phyloP scores from a whole-genome alignment of 2,329 filamentous ascomycete genomes.

The Leptoxyphium fumago region DNA sequence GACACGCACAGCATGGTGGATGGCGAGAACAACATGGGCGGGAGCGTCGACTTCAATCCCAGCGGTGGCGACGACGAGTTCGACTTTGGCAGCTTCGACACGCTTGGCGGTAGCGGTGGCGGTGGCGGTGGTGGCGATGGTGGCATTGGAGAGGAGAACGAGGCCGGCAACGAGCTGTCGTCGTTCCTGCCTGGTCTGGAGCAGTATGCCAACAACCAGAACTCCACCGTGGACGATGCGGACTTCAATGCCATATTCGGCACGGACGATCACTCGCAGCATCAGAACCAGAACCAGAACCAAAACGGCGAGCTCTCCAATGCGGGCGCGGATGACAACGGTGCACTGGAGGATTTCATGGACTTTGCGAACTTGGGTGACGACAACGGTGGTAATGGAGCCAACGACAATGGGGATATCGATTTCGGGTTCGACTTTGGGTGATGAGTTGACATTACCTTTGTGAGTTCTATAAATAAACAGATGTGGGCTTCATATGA shows the following conservation, averaged over 20 bases:
- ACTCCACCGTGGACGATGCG: conserved; percentile 7
- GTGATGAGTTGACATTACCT: background rate
- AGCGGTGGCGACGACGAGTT: conserved; percentile 8
- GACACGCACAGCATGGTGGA: conserved; percentile 11
- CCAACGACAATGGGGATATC: conserved; percentile 12
- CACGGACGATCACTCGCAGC: conserved; percentile 5
- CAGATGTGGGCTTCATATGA: no score
- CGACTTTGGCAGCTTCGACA: conserved; percentile 20
- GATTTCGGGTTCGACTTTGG: conserved; percentile 10
- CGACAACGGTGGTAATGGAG: conserved; percentile 1
- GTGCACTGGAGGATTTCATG: conserved; percentile 22
- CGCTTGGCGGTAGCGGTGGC: conserved; percentile 5
- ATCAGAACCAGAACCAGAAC: conserved; percentile 5
- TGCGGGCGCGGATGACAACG: conserved; percentile 3
- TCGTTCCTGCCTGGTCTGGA: conserved; percentile 27
- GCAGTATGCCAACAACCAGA: conserved; percentile 23
- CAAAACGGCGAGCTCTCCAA: conserved; percentile 10
- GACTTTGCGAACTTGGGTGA: conserved; percentile 20
- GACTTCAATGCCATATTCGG: conserved; percentile 16
- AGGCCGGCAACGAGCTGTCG: conserved; percentile 15
- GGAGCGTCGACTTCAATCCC: conserved; percentile 1
- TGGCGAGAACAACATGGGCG: background rate
- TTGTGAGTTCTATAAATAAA: no score
- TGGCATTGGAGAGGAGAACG: conserved; percentile 6
- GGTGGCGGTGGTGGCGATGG: conserved; percentile 6